A percentile compares a stretch with the other conserved stretches of the same genome.
These are phyloP conservation scores for Globisporangium paroecandrum DNA, from an alignment of 352 stramenopile species.

Conservation along the genomic window DNA sequence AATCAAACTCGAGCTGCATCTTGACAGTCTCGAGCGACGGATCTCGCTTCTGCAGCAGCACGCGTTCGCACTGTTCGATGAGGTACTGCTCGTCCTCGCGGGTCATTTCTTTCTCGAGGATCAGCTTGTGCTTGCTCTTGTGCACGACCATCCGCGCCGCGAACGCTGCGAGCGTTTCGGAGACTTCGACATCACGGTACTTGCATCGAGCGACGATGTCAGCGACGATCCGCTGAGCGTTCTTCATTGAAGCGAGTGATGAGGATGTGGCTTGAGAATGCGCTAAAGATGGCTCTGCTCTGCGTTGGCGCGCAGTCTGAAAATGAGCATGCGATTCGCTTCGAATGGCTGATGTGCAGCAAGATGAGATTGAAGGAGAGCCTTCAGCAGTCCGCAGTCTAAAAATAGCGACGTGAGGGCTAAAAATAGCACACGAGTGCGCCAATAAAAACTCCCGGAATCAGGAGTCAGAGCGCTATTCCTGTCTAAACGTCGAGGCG, in stretches of 20 bases:
- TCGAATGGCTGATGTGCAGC: not conserved
- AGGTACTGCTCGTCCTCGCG: constrained; percentile 72
- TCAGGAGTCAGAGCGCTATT: too few species aligned
- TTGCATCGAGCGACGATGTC: constrained; percentile 75
- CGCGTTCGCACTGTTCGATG: constrained; percentile 69
- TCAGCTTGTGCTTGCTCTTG: constrained; percentile 55
- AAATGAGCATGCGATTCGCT: not conserved
- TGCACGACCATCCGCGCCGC: constrained; percentile 69
- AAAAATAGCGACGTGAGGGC: not conserved
- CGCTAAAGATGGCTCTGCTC: not conserved
- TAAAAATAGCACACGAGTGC: not conserved
- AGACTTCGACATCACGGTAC: constrained; percentile 75
- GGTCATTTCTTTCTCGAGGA: constrained; percentile 73
- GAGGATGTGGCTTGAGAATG: not conserved
- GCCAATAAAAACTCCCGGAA: not conserved
- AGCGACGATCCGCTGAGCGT: constrained; percentile 56
- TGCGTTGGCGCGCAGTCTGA: not conserved
- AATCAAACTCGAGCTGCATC: constrained; percentile 95
- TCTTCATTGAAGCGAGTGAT: constrained; percentile 36
- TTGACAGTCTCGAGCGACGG: constrained; percentile 90
- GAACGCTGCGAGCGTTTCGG: constrained; percentile 88
- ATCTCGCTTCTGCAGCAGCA: constrained; percentile 71
- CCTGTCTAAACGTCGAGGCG: too few species aligned
- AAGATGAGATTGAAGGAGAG: not conserved
- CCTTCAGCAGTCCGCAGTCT: not conserved